Base-by-base conservation (phyloP, 495 filamentous ascomycete species). In the Penicillium pulvis region DNA sequence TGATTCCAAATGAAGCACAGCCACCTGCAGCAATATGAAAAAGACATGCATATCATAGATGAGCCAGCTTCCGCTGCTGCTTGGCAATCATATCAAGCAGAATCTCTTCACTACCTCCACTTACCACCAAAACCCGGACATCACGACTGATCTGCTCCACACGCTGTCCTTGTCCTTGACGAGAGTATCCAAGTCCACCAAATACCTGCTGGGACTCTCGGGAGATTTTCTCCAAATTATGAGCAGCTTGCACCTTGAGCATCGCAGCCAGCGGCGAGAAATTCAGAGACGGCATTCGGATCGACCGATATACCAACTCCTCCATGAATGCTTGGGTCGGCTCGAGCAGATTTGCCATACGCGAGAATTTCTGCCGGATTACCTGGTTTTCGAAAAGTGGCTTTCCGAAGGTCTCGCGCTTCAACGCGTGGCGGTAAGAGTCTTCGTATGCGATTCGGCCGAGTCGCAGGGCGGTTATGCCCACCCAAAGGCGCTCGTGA, bases 161-260 rank as follows among this genome's bases (percentile, higher is more conserved):
- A 5, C 69, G 56, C 17, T 70, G 67, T 0, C 79, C 79, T 26
- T 69, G 71, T 0, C 78, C 77, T 42, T 67, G 68, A 41, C 71
- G 73, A 46, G 75, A 71, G 55, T 81, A 81, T 12, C 81, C 81
- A 24, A 75, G 67, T 6, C 81, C 81, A 19, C 82, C 81, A 64
- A 84, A 71, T 14, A 83, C 70, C 60, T 84, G 81, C 72, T 83
- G 81, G 0, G 81, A 74, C 59, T 84, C 81, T 6, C 81, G 64
- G 45, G 73, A 75, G 11, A 76, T 76, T 62, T 71, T 71, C 65
- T 85, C 82, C 28, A 83, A 55, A 16, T 77, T 73, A 20, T 71
- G 70, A 0, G 76, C 80, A 3, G 76, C 79, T 43, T 74, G 66
- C 2, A 83, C 80, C 64, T 84, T 85, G 17, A 71, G 58, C 28